Evolutionary conservation across 2,329 filamentous ascomycete species (phyloP), one percentile per base, ranked within the genome.

Genomic region (Sporothrix phasma): DNA sequence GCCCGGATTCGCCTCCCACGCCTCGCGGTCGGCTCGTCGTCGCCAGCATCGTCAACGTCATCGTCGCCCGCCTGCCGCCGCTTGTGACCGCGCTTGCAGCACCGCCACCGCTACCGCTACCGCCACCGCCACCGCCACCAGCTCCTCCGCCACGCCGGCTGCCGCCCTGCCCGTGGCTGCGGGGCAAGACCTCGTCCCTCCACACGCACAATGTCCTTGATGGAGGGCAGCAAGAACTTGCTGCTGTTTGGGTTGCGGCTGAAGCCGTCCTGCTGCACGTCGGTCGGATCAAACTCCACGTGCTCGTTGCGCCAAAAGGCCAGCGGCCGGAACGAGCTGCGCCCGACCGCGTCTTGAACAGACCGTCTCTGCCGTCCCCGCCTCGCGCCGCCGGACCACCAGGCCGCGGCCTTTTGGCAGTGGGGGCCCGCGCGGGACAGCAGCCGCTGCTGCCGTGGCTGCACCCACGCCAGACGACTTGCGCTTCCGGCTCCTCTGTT

Each of bases 291-390:
- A 71, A 86, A 90, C 24, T 91, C 83, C 54, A 88, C 84, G 62
- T 84, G 84, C 73, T 97, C 93, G 68, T 92, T 92, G 70, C 86
- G 86, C 93, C 93, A 97, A 73, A 83, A 96, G 29, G 90, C 85
- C 39, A 97, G 76, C 0, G 92, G 94, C 66, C 85, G 84, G 67
- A 90, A 87, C 10, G 89, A 90, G 61, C 85, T 84, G 64, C 94
- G 85, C 91, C 92, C 13, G 88, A 93, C 62, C 91, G 86, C 60
- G 87, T 89, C 51, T 80, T 78, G 29, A 76, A 78, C 62, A 85
- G 80, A 1, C 77, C 73, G 11, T 78, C 77, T 41, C 77, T 73
- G 8, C 78, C 78, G 41, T 69, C 72, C 1, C 69, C 70, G 68
- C 49, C 65, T 79, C 77, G 37, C 77, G 77, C 47, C 80, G 79